These are phyloP conservation scores for Lachancea kluyveri DNA, from an alignment of 805 yeast genomes.

Conservation along the genomic window DNA sequence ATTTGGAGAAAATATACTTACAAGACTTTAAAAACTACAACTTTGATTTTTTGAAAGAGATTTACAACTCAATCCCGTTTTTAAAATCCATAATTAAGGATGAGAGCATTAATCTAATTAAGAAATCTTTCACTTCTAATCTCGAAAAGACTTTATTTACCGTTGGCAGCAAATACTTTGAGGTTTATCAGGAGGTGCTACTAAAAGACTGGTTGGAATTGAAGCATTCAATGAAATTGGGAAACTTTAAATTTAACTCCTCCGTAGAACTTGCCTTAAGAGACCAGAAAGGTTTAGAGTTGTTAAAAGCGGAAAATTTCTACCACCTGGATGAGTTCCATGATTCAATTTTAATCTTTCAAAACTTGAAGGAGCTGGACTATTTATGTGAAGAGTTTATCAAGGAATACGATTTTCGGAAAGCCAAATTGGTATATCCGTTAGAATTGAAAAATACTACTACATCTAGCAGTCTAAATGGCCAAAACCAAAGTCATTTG, in stretches of 20 bases:
- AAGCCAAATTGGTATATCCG: slow-evolving; percentile 66
- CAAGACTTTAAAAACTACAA: slow-evolving; percentile 68
- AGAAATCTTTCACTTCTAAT: slow-evolving; percentile 56
- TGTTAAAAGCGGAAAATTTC: slow-evolving; percentile 29
- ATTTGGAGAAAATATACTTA: slow-evolving; percentile 59
- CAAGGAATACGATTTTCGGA: slow-evolving; percentile 64
- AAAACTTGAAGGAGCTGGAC: slow-evolving; percentile 61
- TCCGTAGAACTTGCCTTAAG: slow-evolving; percentile 79
- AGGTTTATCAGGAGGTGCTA: slow-evolving; percentile 52
- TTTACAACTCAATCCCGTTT: slow-evolving; percentile 70
- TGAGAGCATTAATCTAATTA: slow-evolving; percentile 61
- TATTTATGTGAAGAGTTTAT: slow-evolving; percentile 56
- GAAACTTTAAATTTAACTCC: slow-evolving; percentile 65
- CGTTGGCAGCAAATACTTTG: slow-evolving; percentile 35
- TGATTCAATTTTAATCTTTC: slow-evolving; percentile 78
- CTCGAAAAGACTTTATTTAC: slow-evolving; percentile 52
- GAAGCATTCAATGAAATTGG: slow-evolving; percentile 48
- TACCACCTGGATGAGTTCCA: slow-evolving; percentile 68
- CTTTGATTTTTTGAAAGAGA: slow-evolving; percentile 55
- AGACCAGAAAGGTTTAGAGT: slow-evolving; percentile 42
- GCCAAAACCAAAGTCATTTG: slow-evolving; percentile 22
- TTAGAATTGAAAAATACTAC: slow-evolving; percentile 38
- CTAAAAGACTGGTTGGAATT: slow-evolving; percentile 49
- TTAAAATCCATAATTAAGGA: slow-evolving; percentile 66
- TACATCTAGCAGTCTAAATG: slow-evolving; percentile 10